Conservation (phyloP, 2,329 filamentous ascomycete genomes). For the Penicillium concentricum region DNA sequence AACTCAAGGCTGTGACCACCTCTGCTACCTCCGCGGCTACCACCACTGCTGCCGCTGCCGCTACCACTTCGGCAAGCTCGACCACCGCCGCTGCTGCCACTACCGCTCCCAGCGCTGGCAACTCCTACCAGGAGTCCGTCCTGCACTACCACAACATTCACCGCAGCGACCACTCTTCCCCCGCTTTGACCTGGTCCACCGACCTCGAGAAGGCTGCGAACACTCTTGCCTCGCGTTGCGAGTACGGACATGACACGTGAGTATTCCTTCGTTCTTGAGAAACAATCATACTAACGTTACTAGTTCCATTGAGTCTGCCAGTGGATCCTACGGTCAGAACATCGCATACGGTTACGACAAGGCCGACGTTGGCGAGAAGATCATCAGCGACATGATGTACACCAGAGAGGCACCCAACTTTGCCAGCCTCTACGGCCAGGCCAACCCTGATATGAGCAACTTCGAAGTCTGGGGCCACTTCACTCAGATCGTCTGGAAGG, state of each 20-base stretch:
- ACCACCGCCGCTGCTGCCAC: constrained; percentile 28
- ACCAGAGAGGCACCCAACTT: constrained; percentile 68
- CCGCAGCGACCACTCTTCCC: constrained; percentile 75
- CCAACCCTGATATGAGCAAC: constrained; percentile 59
- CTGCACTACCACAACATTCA: constrained; percentile 81
- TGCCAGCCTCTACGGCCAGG: constrained; percentile 58
- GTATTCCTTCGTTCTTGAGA: constrained; percentile 40
- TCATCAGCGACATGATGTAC: constrained; percentile 80
- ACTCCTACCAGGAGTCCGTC: constrained; percentile 36
- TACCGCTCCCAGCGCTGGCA: constrained; percentile 32
- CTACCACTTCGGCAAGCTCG: constrained; percentile 27
- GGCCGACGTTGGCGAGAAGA: constrained; percentile 63
- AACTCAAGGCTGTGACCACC: constrained; percentile 31
- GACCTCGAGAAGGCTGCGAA: constrained; percentile 64
- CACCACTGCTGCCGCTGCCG: constrained; percentile 22
- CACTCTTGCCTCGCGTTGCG: constrained; percentile 64
- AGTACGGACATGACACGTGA: constrained; percentile 75
- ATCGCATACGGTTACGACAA: constrained; percentile 66
- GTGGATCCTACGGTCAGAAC: constrained; percentile 76
- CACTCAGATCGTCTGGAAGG: constrained; percentile 71
- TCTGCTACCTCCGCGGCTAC: constrained; percentile 33
- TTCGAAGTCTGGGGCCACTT: constrained; percentile 74
- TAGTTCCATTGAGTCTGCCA: constrained; percentile 55
- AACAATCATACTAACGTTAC: constrained; percentile 21
- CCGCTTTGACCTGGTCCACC: constrained; percentile 64